These are phyloP conservation scores for Beauveria sp. DNA, from an alignment of 2,329 filamentous ascomycete species.

Conservation along the genomic window DNA sequence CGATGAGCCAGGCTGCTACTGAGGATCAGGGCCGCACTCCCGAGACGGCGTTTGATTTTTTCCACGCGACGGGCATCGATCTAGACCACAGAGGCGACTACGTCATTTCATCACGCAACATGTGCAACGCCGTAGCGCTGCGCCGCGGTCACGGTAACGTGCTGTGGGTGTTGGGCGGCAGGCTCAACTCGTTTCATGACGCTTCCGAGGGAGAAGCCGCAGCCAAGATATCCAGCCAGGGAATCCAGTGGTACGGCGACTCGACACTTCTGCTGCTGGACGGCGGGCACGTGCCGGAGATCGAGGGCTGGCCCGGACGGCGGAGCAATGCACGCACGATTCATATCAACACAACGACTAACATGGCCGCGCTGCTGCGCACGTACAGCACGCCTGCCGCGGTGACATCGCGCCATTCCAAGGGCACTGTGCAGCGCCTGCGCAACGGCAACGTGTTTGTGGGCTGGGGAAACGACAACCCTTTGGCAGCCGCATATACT, in stretches of 20 bases:
- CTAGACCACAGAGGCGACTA: conserved; percentile 41
- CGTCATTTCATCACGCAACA: conserved; percentile 44
- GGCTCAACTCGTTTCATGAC: conserved; percentile 38
- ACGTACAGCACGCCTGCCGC: conserved; percentile 40
- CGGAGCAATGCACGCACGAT: conserved; percentile 36
- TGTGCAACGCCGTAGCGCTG: conserved; percentile 39
- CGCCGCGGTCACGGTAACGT: conserved; percentile 18
- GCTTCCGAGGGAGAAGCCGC: conserved; percentile 50
- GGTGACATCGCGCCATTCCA: conserved; percentile 35
- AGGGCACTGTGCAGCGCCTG: conserved; percentile 40
- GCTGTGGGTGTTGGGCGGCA: conserved; percentile 46
- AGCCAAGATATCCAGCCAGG: conserved; percentile 38
- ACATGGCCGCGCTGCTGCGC: conserved; percentile 35
- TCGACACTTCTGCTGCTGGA: conserved; percentile 37
- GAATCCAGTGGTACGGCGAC: conserved; percentile 33
- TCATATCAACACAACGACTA: conserved; percentile 33
- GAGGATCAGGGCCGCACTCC: conserved; percentile 15
- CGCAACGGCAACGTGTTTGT: conserved; percentile 44
- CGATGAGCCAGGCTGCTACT: conserved; percentile 13
- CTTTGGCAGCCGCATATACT: conserved; percentile 29
- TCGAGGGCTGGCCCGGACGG: neutral
- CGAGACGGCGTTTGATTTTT: conserved; percentile 41
- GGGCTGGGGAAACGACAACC: conserved; percentile 42
- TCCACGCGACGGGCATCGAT: conserved; percentile 51
- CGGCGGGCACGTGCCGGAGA: conserved; percentile 18